Evolutionary conservation across 2,329 filamentous ascomycete species (phyloP).

Genomic region (Claviceps sp.): DNA sequence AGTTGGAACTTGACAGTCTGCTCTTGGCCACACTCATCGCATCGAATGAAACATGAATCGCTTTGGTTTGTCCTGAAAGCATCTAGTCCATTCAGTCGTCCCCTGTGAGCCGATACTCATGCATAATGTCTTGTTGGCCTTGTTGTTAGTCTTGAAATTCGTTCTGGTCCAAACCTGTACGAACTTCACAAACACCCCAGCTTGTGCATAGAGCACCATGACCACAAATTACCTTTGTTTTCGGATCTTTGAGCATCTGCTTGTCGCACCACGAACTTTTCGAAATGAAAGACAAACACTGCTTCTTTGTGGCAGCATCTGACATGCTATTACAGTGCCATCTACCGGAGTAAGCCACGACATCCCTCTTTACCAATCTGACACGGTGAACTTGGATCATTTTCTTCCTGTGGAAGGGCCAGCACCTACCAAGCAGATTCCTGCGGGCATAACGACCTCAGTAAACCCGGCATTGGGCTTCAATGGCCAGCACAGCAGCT

Average conservation of each 20-base stretch:
- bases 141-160: neutral
- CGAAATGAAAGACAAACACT: neutral
- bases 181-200: neutral
- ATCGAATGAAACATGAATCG: neutral
- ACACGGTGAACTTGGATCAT: neutral
- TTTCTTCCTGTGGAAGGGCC: neutral
- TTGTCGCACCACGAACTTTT: neutral
- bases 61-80: neutral
- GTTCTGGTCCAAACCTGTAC: neutral
- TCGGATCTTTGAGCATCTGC: neutral
- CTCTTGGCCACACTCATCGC: neutral
- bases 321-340: constrained; percentile 15
- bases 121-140: neutral
- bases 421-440: neutral
- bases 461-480: neutral
- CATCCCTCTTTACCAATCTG: neutral
- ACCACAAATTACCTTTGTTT: neutral
- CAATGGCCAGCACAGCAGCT: neutral
- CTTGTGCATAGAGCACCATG: neutral
- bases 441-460: neutral
- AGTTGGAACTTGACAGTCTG: neutral
- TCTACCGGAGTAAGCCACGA: constrained; percentile 10
- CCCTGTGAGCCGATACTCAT: neutral
- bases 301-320: constrained; percentile 10
- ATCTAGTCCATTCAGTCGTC: neutral